phyloP scores from a whole-genome alignment of 345 rosid species.

The Citrus maxima region DNA sequence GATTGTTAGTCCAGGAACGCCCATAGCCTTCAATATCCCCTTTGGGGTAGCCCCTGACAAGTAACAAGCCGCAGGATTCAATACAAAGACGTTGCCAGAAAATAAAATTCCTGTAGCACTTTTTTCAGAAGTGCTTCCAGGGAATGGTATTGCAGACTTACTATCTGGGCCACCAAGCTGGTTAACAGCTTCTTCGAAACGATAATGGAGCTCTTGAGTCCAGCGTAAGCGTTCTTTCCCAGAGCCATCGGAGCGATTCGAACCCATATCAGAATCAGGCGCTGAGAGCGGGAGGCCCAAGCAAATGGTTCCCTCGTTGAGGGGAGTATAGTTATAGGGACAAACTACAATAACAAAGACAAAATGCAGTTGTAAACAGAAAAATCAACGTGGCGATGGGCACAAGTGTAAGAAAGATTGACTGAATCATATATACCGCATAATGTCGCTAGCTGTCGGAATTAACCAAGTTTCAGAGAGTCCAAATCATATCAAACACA shows the following conservation, averaged over 20 bases:
- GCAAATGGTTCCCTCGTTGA: not conserved
- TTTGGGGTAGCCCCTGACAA: conserved; percentile 61
- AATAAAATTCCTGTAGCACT: not conserved
- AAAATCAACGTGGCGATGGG: conserved; percentile 16
- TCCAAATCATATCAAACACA: conserved; percentile 9
- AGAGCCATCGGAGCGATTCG: conserved; percentile 29
- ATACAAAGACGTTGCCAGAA: not conserved
- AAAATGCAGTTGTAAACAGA: conserved; percentile 5
- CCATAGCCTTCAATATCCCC: conserved; percentile 61
- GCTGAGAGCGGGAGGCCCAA: not conserved
- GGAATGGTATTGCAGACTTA: conserved; percentile 18
- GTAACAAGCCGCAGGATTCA: not conserved
- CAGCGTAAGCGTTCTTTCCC: conserved; percentile 47
- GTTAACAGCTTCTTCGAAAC: conserved; percentile 45
- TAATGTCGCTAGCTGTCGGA: conserved; percentile 17
- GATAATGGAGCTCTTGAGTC: conserved; percentile 49
- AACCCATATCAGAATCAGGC: conserved; percentile 22
- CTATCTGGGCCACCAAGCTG: conserved; percentile 58
- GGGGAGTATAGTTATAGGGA: conserved; percentile 11
- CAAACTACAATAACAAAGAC: conserved; percentile 1
- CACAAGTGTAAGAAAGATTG: conserved; percentile 19
- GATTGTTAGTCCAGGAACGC: conserved; percentile 44
- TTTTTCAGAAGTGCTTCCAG: not conserved
- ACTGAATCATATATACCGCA: conserved; percentile 3
- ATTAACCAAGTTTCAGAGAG: not conserved